phyloP scores from a whole-genome alignment of 2,329 filamentous ascomycete genomes.

The Pezicula rhizophila region DNA sequence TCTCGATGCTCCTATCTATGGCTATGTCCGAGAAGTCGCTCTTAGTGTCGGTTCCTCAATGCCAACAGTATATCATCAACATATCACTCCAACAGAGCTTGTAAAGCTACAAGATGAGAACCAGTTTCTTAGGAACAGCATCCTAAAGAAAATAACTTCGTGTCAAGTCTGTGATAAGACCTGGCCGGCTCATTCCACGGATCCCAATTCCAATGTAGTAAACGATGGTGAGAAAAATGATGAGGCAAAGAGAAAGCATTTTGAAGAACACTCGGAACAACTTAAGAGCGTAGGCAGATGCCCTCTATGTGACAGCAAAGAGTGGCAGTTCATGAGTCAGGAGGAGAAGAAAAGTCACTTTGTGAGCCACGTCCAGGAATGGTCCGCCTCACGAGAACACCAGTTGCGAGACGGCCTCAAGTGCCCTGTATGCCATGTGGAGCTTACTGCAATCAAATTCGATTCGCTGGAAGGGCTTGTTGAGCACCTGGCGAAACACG shows the following conservation, averaged over 20 bases:
- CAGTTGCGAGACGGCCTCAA: slow-evolving; percentile 10
- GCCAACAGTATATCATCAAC: slow-evolving; percentile 17
- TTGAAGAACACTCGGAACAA: slow-evolving; percentile 12
- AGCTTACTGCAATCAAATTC: slow-evolving; percentile 6
- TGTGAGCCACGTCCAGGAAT: slow-evolving; percentile 5
- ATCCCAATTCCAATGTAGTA: neutral
- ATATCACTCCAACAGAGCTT: slow-evolving; percentile 21
- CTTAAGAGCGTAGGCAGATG: slow-evolving; percentile 15
- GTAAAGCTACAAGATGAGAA: slow-evolving; percentile 13
- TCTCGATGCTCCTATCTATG: slow-evolving; percentile 15
- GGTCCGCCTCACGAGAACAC: slow-evolving; percentile 5
- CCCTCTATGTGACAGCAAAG: slow-evolving; percentile 17
- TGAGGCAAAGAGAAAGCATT: slow-evolving; percentile 13
- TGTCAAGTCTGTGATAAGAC: slow-evolving; percentile 16
- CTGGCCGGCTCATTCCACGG: slow-evolving; percentile 7
- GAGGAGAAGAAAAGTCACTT: slow-evolving; percentile 18
- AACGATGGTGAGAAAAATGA: neutral
- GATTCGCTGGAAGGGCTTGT: slow-evolving; percentile 9
- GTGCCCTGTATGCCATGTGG: slow-evolving; percentile 20
- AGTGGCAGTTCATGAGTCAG: slow-evolving; percentile 16
- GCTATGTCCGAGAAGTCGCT: slow-evolving; percentile 11
- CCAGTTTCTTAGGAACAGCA: slow-evolving; percentile 14
- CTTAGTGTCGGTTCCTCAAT: slow-evolving; percentile 9
- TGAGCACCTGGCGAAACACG: slow-evolving; percentile 17
- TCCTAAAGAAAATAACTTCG: slow-evolving; percentile 13